Evolutionary conservation across 306 rosid genomes (phyloP).

Genomic region (Ceratonia siliqua): DNA sequence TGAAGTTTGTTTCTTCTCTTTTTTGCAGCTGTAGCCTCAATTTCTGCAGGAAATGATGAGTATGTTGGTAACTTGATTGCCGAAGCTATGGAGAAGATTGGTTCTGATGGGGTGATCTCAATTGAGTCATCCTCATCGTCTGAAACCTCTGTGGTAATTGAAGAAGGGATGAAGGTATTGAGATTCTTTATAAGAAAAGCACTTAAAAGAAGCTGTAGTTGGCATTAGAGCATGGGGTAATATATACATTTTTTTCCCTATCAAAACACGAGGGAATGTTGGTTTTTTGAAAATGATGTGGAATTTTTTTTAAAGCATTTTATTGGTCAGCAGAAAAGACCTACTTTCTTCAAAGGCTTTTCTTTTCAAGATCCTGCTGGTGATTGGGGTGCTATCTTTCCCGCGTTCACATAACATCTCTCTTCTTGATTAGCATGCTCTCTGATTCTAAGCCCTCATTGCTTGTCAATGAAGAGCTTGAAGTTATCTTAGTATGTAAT

Average conservation of each 20-base stretch:
- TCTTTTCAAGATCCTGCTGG: neutral
- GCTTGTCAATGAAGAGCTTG: neutral
- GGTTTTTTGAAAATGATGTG: neutral
- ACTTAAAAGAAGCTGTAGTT: slow-evolving; percentile 1
- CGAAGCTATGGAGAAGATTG: slow-evolving; percentile 87
- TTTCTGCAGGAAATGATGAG: slow-evolving; percentile 93
- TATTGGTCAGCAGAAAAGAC: neutral
- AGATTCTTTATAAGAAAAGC: neutral
- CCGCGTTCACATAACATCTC: neutral
- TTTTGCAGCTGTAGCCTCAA: slow-evolving; percentile 82
- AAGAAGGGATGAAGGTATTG: slow-evolving; percentile 95
- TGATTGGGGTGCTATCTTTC: neutral
- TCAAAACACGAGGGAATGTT: neutral
- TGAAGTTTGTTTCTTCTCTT: slow-evolving; percentile 21
- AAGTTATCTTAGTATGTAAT: neutral
- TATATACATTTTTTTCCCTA: neutral
- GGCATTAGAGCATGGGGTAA: neutral
- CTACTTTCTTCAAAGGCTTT: neutral
- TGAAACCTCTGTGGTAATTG: slow-evolving; percentile 80
- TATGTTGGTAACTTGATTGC: slow-evolving; percentile 84
- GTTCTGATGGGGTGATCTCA: slow-evolving; percentile 84
- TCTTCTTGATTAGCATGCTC: neutral
- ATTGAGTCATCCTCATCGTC: slow-evolving; percentile 77
- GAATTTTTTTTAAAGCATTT: neutral
- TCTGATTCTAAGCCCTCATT: neutral